Conservation (phyloP, 116 monocot species). For the Cymodocea nodosa region DNA sequence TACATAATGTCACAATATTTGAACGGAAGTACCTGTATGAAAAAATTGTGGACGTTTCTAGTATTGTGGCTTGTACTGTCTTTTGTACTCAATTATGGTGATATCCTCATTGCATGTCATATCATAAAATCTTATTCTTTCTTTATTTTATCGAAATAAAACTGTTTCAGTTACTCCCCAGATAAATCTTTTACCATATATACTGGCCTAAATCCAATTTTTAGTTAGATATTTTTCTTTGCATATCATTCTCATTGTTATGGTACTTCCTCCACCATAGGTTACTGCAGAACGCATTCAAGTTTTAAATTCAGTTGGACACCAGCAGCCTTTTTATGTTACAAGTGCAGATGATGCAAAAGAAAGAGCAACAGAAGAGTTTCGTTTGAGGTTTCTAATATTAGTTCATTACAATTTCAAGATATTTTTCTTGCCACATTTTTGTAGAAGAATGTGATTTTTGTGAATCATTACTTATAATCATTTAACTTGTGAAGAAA, state of each 20-base stretch:
- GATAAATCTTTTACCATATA: neutral
- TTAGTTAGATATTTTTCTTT: neutral
- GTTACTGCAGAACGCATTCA: conserved; percentile 69
- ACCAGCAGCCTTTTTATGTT: conserved; percentile 73
- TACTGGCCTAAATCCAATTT: neutral
- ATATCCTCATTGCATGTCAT: too few species aligned
- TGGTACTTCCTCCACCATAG: conserved; percentile 17
- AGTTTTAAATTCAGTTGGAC: conserved; percentile 66
- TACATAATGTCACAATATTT: neutral
- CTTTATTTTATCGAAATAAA: too few species aligned
- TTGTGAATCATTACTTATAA: neutral
- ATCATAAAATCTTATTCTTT: too few species aligned
- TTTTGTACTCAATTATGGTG: too few species aligned
- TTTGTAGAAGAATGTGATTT: too few species aligned
- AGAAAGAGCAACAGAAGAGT: conserved; percentile 78
- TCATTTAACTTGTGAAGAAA: neutral
- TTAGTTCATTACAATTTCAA: neutral
- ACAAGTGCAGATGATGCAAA: conserved; percentile 72
- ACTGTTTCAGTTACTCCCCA: too few species aligned
- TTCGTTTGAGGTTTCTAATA: conserved; percentile 62
- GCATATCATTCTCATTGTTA: neutral
- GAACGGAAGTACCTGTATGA: neutral
- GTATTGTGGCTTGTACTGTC: too few species aligned
- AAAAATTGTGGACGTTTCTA: neutral
- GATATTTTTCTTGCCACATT: too few species aligned